Base-by-base conservation (phyloP, 768 basidiomycete species). In the Cantharellus anzutake region DNA sequence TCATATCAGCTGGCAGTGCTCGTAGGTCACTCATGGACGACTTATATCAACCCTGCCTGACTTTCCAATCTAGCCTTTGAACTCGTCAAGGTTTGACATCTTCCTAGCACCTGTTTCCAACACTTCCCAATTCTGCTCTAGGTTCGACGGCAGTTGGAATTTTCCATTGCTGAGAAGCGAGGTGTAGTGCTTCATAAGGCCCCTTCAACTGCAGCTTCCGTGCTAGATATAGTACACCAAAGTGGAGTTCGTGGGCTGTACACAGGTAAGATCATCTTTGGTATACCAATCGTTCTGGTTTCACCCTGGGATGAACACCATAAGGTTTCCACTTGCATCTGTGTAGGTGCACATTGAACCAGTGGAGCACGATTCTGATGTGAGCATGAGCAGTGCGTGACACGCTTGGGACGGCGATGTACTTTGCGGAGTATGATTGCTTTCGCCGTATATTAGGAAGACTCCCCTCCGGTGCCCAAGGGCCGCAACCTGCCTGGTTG, bases 401-500 rank as follows among this genome's bases (percentile, higher is more conserved):
- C 69, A 93, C 89, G 37, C 70, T 79, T 52, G 92, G 91, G 55
- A 94, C 93, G 7, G 85, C 84, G 3, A 73, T 96, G 20, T 97
- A 97, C 69, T 97, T 97, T 69, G 77, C 89, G 41, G 90, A 93
- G 68, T 96, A 97, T 68, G 92, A 97, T 67, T 83, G 84, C 16
- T 80, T 94, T 78, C 81, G 92, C 51, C 83, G 90, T 73, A 66
- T 91, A 14, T 74, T 94, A 52, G 93, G 93, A 38, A 77, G 92
- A 64, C 73, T 75, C 55, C 77, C 84, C 57, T 78, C 76, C 39
- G 86, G 87, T 34, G 86, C 87, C 69, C 88, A 92, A 70, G 87
- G 86, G 1, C 72, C 76, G 60, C 82, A 84, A 2, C 87, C 90
- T n/a, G 64, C 80, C 4, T 93, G 91, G 89, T 70, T 92, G 60